These are phyloP conservation scores for Cupressus sempervirens DNA, from an alignment of 75 land plant genomes.

Conservation along the genomic window DNA sequence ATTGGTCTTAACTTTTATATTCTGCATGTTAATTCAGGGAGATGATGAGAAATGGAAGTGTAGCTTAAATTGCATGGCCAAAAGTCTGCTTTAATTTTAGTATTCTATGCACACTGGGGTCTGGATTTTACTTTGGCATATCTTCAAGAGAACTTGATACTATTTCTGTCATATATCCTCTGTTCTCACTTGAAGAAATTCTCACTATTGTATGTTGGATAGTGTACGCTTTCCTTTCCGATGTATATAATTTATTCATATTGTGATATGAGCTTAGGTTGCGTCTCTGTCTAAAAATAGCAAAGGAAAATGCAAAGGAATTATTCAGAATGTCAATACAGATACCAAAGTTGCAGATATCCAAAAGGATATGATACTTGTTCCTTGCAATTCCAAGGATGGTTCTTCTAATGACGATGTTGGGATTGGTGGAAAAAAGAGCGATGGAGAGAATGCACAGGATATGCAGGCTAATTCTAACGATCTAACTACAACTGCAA, in stretches of 20 bases:
- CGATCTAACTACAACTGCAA: not conserved
- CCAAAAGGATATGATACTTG: not conserved
- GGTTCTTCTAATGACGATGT: not conserved
- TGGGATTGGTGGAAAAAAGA: not conserved
- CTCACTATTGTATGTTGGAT: not conserved
- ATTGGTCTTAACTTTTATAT: not conserved
- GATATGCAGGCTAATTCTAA: not conserved
- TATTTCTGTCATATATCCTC: not conserved
- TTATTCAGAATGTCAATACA: not conserved
- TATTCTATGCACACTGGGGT: not conserved
- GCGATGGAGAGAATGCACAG: not conserved
- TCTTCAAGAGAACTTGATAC: not conserved
- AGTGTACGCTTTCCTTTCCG: not conserved
- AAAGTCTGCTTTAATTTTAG: not conserved
- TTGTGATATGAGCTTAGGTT: slow-evolving; percentile 1
- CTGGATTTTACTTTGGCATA: not conserved
- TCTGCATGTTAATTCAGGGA: not conserved
- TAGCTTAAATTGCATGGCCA: not conserved
- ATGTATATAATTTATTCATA: not conserved
- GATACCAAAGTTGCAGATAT: not conserved
- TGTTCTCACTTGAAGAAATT: not conserved
- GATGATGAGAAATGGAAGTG: not conserved
- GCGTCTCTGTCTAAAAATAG: not conserved
- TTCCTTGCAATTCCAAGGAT: not conserved
- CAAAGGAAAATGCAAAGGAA: not conserved